Conservation (phyloP, 2,329 filamentous ascomycete species). For the Lojkania enalia region DNA sequence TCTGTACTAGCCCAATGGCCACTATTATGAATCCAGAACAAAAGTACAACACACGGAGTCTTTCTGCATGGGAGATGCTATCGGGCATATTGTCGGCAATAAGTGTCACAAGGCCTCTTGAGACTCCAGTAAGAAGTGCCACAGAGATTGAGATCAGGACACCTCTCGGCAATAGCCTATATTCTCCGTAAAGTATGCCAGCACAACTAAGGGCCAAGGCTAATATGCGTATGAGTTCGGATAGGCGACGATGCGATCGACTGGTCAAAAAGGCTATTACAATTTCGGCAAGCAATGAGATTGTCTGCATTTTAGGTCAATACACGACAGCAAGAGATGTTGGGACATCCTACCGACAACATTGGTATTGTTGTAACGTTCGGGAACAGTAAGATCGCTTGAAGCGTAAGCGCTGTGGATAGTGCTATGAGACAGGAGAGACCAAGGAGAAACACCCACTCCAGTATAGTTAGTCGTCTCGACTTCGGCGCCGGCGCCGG, state of each 20-base stretch:
- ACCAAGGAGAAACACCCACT: slow-evolving; percentile 5
- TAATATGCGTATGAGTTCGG: slow-evolving; percentile 18
- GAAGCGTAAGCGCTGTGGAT: slow-evolving; percentile 28
- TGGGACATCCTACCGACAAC: slow-evolving; percentile 29
- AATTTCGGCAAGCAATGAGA: slow-evolving; percentile 24
- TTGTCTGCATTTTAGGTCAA: slow-evolving; percentile 12
- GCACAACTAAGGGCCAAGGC: slow-evolving; percentile 20
- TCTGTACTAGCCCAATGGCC: neutral
- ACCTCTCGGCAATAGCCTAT: slow-evolving; percentile 26
- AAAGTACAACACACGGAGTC: slow-evolving; percentile 12
- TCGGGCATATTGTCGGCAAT: slow-evolving; percentile 11
- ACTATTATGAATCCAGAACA: slow-evolving; percentile 10
- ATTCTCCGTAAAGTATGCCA: slow-evolving; percentile 29
- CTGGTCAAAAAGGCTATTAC: slow-evolving; percentile 12
- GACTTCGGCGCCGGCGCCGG: neutral
- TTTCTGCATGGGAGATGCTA: slow-evolving; percentile 1
- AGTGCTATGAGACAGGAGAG: slow-evolving; percentile 16
- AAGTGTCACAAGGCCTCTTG: slow-evolving; percentile 16
- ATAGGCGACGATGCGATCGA: slow-evolving; percentile 9
- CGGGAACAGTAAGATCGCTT: slow-evolving; percentile 36
- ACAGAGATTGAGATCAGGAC: slow-evolving; percentile 27
- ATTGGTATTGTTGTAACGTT: slow-evolving; percentile 36
- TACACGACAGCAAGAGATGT: neutral
- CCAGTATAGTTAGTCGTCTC: neutral
- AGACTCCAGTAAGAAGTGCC: slow-evolving; percentile 25